phyloP scores from a whole-genome alignment of 2,329 filamentous ascomycete species.

The Colletotrichum tropicale region DNA sequence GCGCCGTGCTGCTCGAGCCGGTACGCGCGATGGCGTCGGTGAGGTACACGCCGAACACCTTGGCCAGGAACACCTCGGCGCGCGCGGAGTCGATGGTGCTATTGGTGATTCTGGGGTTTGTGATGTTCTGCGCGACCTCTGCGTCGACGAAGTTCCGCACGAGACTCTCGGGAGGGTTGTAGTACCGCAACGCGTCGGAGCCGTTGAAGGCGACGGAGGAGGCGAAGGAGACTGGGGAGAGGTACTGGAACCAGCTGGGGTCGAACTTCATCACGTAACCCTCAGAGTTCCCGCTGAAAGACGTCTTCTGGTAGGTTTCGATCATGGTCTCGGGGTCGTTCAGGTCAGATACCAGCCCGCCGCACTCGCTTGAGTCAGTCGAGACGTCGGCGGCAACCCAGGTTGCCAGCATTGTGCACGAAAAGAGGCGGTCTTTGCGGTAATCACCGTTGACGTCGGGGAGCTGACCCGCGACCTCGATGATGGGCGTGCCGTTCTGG shows the following conservation, averaged over 20 bases:
- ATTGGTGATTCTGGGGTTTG: background rate
- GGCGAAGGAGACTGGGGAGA: background rate
- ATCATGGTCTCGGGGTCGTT: background rate
- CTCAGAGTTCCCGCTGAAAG: background rate
- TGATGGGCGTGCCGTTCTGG: background rate
- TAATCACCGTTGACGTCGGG: background rate
- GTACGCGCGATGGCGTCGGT: background rate
- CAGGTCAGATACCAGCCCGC: background rate
- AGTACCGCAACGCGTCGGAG: background rate
- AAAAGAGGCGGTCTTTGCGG: background rate
- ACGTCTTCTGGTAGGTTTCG: background rate
- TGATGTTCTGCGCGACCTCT: background rate
- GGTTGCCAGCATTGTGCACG: background rate
- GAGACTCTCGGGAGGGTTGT: background rate
- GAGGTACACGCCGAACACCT: background rate
- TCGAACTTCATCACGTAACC: background rate
- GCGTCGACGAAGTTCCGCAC: background rate
- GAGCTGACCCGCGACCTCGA: background rate
- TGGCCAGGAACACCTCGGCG: background rate
- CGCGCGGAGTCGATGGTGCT: background rate
- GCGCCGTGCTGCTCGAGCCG: background rate
- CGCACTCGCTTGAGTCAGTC: background rate
- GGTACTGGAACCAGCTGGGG: background rate
- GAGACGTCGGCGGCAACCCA: background rate
- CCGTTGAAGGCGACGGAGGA: background rate